A percentile compares a stretch with the other conserved stretches of the same genome.
Evolutionary conservation across 2,329 filamentous ascomycete species (phyloP).

Genomic region (Cordyceps pruinosa): DNA sequence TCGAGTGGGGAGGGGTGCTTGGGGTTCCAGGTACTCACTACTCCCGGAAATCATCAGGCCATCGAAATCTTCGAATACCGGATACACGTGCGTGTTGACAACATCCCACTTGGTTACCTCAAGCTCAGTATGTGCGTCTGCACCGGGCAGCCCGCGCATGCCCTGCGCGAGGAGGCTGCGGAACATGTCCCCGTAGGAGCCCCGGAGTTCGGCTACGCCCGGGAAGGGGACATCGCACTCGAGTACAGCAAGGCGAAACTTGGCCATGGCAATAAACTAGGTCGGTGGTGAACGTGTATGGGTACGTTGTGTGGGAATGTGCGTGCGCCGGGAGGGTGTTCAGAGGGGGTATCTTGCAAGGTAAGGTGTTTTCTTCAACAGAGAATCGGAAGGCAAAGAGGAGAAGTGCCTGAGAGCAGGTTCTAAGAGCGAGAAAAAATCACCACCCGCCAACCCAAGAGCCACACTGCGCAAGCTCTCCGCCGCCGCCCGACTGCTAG

Average conservation of each 20-base stretch:
- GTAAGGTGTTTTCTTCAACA: neutral
- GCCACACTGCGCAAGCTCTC: neutral
- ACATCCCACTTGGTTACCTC: slow-evolving; percentile 26
- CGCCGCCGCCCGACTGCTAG: neutral
- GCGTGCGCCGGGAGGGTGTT: neutral
- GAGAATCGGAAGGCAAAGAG: neutral
- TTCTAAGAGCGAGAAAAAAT: neutral
- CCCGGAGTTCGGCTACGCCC: slow-evolving; percentile 19
- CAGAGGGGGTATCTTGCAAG: neutral
- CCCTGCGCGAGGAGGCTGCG: slow-evolving; percentile 22
- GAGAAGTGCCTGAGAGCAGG: neutral
- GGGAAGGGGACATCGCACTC: slow-evolving; percentile 28
- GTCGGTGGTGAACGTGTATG: neutral
- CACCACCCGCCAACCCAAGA: neutral
- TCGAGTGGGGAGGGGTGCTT: too few relatives aligned
- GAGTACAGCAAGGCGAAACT: slow-evolving; percentile 18
- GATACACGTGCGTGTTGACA: slow-evolving; percentile 22
- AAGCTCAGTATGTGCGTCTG: slow-evolving; percentile 17
- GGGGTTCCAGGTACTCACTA: slow-evolving; percentile 18
- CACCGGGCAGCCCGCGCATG: slow-evolving; percentile 18
- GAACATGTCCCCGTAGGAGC: slow-evolving; percentile 27
- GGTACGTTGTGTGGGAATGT: neutral
- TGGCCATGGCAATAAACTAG: slow-evolving; percentile 16
- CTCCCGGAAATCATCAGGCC: slow-evolving; percentile 28
- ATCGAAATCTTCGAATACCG: slow-evolving; percentile 22